phyloP scores from a whole-genome alignment of 306 rosid genomes.

The Trifolium dubium region DNA sequence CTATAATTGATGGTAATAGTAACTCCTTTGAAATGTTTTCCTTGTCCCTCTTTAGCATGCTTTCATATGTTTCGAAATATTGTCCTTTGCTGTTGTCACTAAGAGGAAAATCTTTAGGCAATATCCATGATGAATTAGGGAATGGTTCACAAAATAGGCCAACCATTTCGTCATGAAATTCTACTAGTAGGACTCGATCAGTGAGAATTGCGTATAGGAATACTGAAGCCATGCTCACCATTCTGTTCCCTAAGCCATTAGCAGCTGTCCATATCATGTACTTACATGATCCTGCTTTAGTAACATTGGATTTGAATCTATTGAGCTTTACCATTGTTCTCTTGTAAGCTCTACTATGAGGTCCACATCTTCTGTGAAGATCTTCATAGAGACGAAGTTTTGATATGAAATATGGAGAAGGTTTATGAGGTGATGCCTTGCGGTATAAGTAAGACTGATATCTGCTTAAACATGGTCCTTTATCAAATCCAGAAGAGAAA shows the following conservation, averaged over 20 bases:
- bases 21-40: conserved; percentile 16
- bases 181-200: conserved; percentile 52
- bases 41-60: conserved; percentile 43
- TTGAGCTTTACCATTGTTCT: conserved; percentile 38
- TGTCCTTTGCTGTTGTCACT: neutral
- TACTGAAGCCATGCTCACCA: conserved; percentile 55
- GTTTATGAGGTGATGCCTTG: conserved; percentile 47
- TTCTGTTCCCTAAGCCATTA: conserved; percentile 67
- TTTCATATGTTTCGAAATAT: conserved; percentile 52
- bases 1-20: conserved; percentile 37
- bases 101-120: conserved; percentile 54
- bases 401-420: conserved; percentile 58
- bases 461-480: conserved; percentile 59
- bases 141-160: conserved; percentile 57
- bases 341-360: conserved; percentile 43
- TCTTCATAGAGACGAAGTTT: conserved; percentile 60
- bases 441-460: conserved; percentile 48
- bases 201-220: conserved; percentile 68
- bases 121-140: conserved; percentile 60
- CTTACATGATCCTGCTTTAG: conserved; percentile 43
- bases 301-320: conserved; percentile 13
- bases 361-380: conserved; percentile 58
- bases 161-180: conserved; percentile 30
- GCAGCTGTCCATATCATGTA: conserved; percentile 55
- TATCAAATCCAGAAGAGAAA: conserved; percentile 52